Evolutionary conservation across 768 basidiomycete species (phyloP), one percentile per base, ranked within the genome.

Genomic region (Tulasnella sp.): DNA sequence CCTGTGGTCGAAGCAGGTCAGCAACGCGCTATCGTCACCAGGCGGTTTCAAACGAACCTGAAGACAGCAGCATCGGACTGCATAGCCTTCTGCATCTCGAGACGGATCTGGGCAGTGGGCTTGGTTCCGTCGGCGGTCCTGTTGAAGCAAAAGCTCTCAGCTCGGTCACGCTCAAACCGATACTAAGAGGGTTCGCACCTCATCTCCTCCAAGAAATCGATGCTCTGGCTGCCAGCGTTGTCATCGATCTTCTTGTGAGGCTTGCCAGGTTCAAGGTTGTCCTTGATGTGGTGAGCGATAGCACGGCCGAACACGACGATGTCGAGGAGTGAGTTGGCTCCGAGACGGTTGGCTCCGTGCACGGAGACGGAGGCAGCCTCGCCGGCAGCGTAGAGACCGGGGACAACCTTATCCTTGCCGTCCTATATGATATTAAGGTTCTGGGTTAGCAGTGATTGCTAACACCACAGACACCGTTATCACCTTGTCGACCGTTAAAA

Each of bases 271-370:
- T 91, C 90, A 77, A 94, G 87, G 54, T 88, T 99, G 75, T 97
- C 94, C 79, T 90, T 91, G 83, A 99, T 99, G 85, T 99, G 97
- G 84, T 97, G 93, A 36, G 97, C 97, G 80, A 93, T 96, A n/a
- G 97, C 97, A 83, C 97, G 96, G 80, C 97, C 97, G 81, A 99
- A 99, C 79, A 99, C 97, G 83, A 99, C 97, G 80, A 99, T 97
- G 83, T 99, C 97, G 79, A 99, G 87, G 36, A 99, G 90, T 29
- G 97, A 99, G 88, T 99, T 99, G 82, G 97, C 97, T 80, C 97
- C 97, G 74, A 99, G 92, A 84, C 97, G 96, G 87, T 99, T 99
- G 79, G 97, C 97, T 79, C 97, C 97, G 81, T 99, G 97, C 25
- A 99, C 97, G 25, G 97, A 99, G 39, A 99, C 97, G 80, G 94